Evolutionary conservation across 208 protist species (phyloP), one percentile per base, ranked within the genome.

Genomic region (Crithidia brevicula): DNA sequence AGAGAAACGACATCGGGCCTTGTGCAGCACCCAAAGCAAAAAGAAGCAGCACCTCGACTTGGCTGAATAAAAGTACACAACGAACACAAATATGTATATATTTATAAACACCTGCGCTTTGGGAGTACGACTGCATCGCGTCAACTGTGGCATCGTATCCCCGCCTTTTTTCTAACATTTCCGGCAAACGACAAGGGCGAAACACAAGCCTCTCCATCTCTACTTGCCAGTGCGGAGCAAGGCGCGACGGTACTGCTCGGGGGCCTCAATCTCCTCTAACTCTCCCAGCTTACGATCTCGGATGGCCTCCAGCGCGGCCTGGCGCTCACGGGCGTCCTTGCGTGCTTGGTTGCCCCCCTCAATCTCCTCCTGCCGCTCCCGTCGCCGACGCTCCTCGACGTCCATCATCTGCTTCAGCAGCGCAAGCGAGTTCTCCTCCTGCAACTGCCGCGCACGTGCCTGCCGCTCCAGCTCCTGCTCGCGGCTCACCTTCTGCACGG

Each of bases 381-480:
- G 77, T 8, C 89, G 85, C n/a, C 89, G 78, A 18, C 80, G 77
- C 77, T 98, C 96, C 74, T 97, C 92, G 23, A 91, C 83, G 27
- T 96, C 87, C 81, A 90, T 90, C 51, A 98, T 97, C 65, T 98
- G 95, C 67, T 88, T 85, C 5, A 91, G 77, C 43, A 98, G 68
- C 1, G 89, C 82, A 4, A 94, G 58, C 4, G 91, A 86, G 74
- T 97, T 96, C 61, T 96, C 84, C 27, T 92, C 77, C 30, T 95
- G 81, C 58, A 88, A 65, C 67, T 89, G 72, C 5, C 79, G 80
- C 18, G 77, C 77, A 3, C 79, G 73, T 4, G 78, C 85, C 64
- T 86, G 78, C 18, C 86, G 77, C 56, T 83, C 76, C 36, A 72
- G 65, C 59, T 97, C 92, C 51, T 93, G 79, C 47, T 97, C 87